Conservation (phyloP, 257 asterid species). For the Avicennia marina region DNA sequence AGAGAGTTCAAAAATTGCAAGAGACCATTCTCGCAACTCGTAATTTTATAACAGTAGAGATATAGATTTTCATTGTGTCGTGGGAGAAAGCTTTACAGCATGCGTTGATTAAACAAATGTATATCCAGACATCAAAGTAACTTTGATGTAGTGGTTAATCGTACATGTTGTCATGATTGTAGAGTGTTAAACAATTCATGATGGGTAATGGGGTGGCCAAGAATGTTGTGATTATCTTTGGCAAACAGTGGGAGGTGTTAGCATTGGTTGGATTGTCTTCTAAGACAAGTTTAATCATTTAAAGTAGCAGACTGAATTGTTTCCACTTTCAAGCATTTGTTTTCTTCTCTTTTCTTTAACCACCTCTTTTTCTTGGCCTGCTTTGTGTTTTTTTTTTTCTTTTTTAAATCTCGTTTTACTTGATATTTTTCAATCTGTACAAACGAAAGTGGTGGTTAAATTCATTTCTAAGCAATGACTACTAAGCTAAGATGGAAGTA, state of each 20-base stretch:
- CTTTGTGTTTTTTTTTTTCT: too few relatives aligned
- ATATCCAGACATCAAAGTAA: constrained; percentile 15
- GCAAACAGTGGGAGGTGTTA: neutral
- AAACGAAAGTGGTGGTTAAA: constrained; percentile 17
- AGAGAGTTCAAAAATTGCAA: too few relatives aligned
- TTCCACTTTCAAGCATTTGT: neutral
- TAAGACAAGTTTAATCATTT: constrained; percentile 42
- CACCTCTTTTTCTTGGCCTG: too few relatives aligned
- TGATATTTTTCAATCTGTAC: too few relatives aligned
- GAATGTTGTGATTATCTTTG: neutral
- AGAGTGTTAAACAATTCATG: constrained; percentile 35
- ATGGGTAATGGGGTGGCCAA: constrained; percentile 4
- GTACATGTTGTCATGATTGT: constrained; percentile 26
- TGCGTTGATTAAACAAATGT: too few relatives aligned
- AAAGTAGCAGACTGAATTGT: constrained; percentile 12
- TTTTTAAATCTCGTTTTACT: too few relatives aligned
- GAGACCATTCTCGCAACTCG: too few relatives aligned
- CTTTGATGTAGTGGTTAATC: constrained; percentile 1
- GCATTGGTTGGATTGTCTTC: constrained; percentile 28
- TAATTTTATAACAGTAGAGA: too few relatives aligned
- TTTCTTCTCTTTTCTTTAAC: too few relatives aligned
- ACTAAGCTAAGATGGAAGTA: constrained; percentile 15
- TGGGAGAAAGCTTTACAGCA: too few relatives aligned
- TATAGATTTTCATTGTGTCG: too few relatives aligned
- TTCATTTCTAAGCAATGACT: constrained; percentile 32